Percentiles rank a stretch among this genome's conserved stretches.
These are phyloP conservation scores for Mucor mucedo DNA, from an alignment of 371 early-diverging fungal species.

Conservation along the genomic window DNA sequence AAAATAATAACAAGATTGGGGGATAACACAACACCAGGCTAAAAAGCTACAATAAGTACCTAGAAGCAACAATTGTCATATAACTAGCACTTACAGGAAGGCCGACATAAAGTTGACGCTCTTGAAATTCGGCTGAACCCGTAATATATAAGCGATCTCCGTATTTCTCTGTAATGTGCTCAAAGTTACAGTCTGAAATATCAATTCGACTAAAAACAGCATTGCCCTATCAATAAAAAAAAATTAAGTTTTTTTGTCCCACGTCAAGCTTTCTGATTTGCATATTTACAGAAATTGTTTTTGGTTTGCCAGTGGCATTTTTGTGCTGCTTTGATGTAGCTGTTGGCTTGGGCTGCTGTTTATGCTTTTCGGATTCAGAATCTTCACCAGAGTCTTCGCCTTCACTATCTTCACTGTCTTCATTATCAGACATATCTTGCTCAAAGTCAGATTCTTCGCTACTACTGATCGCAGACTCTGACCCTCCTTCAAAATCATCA, in stretches of 20 bases:
- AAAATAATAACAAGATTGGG: slow-evolving; percentile 30
- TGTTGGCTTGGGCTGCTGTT: background rate
- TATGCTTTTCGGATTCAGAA: background rate
- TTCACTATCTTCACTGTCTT: slow-evolving; percentile 5
- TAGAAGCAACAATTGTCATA: background rate
- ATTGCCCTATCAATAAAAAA: background rate
- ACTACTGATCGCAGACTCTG: slow-evolving; percentile 6
- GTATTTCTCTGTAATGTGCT: slow-evolving; percentile 29
- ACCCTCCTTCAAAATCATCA: slow-evolving; percentile 21
- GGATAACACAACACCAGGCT: slow-evolving; percentile 35
- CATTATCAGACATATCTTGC: background rate
- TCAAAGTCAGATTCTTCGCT: slow-evolving; percentile 17
- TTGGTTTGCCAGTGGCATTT: background rate
- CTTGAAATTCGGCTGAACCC: slow-evolving; percentile 32
- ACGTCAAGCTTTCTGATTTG: background rate
- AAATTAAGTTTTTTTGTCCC: background rate
- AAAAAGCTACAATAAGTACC: background rate
- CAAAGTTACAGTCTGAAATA: slow-evolving; percentile 24
- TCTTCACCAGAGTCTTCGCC: background rate
- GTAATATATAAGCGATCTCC: slow-evolving; percentile 29
- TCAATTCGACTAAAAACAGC: slow-evolving; percentile 10
- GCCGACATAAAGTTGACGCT: slow-evolving; percentile 36
- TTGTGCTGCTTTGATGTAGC: background rate
- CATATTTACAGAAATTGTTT: background rate
- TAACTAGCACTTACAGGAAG: slow-evolving; percentile 36